These are phyloP conservation scores for Nakazawaea sp. DNA, from an alignment of 805 yeast genomes.

Conservation along the genomic window DNA sequence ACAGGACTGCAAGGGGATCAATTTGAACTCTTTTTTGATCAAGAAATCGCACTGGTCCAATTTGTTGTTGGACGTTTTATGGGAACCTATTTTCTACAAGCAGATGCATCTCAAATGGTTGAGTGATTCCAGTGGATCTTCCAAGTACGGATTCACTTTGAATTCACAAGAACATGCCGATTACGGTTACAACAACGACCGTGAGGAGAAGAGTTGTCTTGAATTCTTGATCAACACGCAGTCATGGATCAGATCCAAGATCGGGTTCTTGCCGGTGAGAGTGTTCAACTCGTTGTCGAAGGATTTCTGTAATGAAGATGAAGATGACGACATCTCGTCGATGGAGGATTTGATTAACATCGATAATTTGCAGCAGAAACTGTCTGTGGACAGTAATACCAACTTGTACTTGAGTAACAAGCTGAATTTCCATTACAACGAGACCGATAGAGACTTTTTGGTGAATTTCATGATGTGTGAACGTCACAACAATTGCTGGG, in stretches of 20 bases:
- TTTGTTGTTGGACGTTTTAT: conserved; percentile 28
- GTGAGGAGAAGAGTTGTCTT: conserved; percentile 31
- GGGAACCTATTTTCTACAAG: conserved; percentile 33
- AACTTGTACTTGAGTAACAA: conserved; percentile 15
- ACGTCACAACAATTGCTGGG: conserved; percentile 30
- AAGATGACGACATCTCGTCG: conserved; percentile 17
- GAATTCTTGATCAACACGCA: conserved; percentile 29
- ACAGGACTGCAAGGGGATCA: conserved; percentile 37
- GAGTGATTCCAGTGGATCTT: conserved; percentile 17
- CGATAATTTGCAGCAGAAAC: conserved; percentile 9
- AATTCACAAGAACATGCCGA: conserved; percentile 20
- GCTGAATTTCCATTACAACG: conserved; percentile 26
- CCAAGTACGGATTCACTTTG: conserved; percentile 21
- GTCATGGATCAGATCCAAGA: conserved; percentile 32
- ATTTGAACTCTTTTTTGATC: conserved; percentile 30
- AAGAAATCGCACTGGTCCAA: conserved; percentile 32
- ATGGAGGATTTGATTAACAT: conserved; percentile 14
- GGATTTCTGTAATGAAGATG: conserved; percentile 28
- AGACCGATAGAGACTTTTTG: conserved; percentile 28
- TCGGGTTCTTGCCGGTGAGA: conserved; percentile 32
- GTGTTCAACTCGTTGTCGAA: conserved; percentile 28
- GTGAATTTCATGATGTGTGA: conserved; percentile 34
- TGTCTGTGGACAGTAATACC: conserved; percentile 10
- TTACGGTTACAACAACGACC: conserved; percentile 29
- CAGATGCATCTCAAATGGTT: conserved; percentile 27